Percentiles rank a stretch among this genome's conserved stretches.
Conservation (phyloP, 805 yeast genomes). For the Candida gorgasii region DNA sequence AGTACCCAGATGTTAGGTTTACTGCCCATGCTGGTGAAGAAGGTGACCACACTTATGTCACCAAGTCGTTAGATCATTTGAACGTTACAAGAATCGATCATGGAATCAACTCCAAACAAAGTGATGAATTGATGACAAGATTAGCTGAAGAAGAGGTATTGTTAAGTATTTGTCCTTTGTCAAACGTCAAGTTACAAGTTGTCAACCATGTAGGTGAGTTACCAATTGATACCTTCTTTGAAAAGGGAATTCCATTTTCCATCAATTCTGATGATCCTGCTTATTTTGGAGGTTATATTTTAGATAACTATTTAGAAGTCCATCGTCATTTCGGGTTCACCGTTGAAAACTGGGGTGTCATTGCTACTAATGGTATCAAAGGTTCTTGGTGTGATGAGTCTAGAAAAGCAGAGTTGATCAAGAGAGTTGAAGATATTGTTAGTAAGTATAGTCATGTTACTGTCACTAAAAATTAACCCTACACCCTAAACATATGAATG, state of each 20-base stretch:
- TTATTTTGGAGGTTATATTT: constrained; percentile 80
- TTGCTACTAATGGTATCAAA: constrained; percentile 64
- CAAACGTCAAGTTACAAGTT: constrained; percentile 74
- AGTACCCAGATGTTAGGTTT: constrained; percentile 55
- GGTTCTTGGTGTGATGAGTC: constrained; percentile 72
- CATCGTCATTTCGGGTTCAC: constrained; percentile 62
- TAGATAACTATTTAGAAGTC: constrained; percentile 71
- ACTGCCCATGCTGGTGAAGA: constrained; percentile 94
- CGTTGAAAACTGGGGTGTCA: constrained; percentile 57
- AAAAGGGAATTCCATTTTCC: constrained; percentile 66
- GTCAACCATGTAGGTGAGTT: constrained; percentile 66
- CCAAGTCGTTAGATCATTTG: constrained; percentile 56
- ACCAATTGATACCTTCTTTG: constrained; percentile 64
- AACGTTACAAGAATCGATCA: constrained; percentile 76
- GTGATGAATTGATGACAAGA: constrained; percentile 52
- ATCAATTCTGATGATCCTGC: constrained; percentile 56
- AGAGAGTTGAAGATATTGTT: constrained; percentile 44
- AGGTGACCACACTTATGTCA: constrained; percentile 72
- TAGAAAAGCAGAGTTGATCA: constrained; percentile 52
- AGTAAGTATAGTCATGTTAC: constrained; percentile 33
- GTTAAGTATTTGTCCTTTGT: constrained; percentile 75
- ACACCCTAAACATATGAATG: too few species aligned
- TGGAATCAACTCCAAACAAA: constrained; percentile 67
- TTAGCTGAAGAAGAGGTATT: constrained; percentile 57
- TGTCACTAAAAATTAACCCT: too few species aligned